Evolutionary conservation across 129 eudicot genomes (phyloP), one percentile per base, ranked within the genome.

Genomic region (carrot (Daucus carota)): DNA sequence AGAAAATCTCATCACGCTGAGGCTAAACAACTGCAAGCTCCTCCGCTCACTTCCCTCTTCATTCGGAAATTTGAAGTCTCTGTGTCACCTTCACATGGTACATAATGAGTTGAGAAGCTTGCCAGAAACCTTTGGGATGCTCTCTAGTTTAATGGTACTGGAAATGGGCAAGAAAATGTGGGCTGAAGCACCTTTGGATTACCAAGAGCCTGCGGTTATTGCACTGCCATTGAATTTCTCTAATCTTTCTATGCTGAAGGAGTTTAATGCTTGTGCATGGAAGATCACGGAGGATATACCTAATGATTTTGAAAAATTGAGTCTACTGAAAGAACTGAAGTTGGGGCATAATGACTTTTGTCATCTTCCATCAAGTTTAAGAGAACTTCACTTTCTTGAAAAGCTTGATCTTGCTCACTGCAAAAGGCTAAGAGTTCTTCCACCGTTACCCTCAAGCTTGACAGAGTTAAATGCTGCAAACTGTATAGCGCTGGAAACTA

Each of bases 101-200:
- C 77, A 78, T 28, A 85, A 83, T 41, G 54, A 73, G 1, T 65
- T 85, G 10, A 81, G 85, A 13, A 45, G 31, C 16, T 75, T 85
- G 17, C 88, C 88, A 3, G 85, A 81, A 85, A 67, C 71, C 50
- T 81, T 85, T 70, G 88, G 88, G 59, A 74, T 77, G 81, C 88
- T 85, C 38, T 38, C 78, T 1, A 69, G 65, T 50, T 75, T 85
- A 26, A 75, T 47, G 79, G 62, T 78, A 62, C 32, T 85, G 76
- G 72, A 54, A 36, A 85, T 85, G 83, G 81, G 29, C 41, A 85
- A 80, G 81, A 75, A 73, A 41, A 79, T 69, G 15, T 70, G 38
- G 47, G 26, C 6, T n/a, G 41, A 43, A 57, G 57, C 22, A 47
- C 59, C 60, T 52, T 69, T 41, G 26, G 48, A 38, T 42, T 32